Evolutionary conservation across 306 rosid species (phyloP).

Genomic region (Casuarina glauca): DNA sequence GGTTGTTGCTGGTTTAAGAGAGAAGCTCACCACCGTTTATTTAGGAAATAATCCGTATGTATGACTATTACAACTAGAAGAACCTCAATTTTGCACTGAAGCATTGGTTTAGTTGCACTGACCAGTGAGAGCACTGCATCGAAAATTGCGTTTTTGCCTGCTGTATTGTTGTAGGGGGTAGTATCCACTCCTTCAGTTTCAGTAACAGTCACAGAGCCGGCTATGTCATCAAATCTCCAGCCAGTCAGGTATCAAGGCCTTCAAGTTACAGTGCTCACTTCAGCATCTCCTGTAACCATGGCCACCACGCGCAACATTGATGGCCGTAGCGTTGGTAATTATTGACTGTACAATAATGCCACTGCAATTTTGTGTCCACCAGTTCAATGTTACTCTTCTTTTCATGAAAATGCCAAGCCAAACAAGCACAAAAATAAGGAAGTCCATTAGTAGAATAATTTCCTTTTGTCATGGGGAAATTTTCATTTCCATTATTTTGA

Average conservation of each 20-base stretch:
- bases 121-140: too few species aligned
- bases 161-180: too few species aligned
- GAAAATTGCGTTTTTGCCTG: too few species aligned
- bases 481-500: too few species aligned
- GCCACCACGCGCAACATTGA: conserved; percentile 73
- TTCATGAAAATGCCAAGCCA: conserved; percentile 73
- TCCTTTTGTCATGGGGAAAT: too few species aligned
- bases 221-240: too few species aligned
- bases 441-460: too few species aligned
- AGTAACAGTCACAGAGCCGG: too few species aligned
- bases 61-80: conserved; percentile 35
- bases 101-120: too few species aligned
- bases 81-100: not conserved
- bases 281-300: conserved; percentile 37
- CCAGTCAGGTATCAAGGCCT: too few species aligned
- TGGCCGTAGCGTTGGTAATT: conserved; percentile 57
- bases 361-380: conserved; percentile 47
- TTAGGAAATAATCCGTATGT: conserved; percentile 91
- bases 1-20: conserved; percentile 78
- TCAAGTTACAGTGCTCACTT: too few species aligned
- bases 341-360: conserved; percentile 62
- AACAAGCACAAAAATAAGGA: not conserved
- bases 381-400: conserved; percentile 36
- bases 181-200: too few species aligned
- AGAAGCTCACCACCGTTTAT: conserved; percentile 84